Percentiles rank a stretch among this genome's conserved stretches.
phyloP scores from a whole-genome alignment of 139 green algal genomes.

The Tetratostichococcus sp. region DNA sequence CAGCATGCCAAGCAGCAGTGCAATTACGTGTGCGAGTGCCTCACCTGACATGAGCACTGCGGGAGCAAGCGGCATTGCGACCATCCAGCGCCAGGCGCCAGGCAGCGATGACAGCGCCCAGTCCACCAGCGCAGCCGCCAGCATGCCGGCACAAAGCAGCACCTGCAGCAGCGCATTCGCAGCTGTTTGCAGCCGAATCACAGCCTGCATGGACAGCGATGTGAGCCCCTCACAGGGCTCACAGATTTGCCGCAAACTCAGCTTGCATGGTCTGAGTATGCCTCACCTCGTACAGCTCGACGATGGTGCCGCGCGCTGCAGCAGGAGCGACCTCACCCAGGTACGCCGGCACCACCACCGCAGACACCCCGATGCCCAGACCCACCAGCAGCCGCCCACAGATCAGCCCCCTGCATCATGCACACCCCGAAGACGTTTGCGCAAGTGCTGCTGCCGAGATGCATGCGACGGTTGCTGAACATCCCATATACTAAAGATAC shows the following conservation, averaged over 20 bases:
- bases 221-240: too few species aligned
- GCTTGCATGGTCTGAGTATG: too few species aligned
- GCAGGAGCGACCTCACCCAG: constrained; percentile 76
- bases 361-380: constrained; percentile 72
- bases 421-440: too few species aligned
- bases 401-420: constrained; percentile 57
- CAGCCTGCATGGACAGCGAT: too few species aligned
- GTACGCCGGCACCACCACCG: constrained; percentile 77
- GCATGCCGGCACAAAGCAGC: constrained; percentile 75
- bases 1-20: too few species aligned
- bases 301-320: constrained; percentile 6
- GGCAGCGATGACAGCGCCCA: constrained; percentile 37
- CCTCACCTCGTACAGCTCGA: background rate
- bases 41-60: constrained; percentile 29
- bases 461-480: too few species aligned
- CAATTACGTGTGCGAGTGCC: background rate
- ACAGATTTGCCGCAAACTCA: too few species aligned
- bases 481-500: background rate
- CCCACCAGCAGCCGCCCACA: constrained; percentile 64
- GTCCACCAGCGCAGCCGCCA: constrained; percentile 56
- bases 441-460: too few species aligned
- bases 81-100: constrained; percentile 65
- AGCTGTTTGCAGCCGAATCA: too few species aligned
- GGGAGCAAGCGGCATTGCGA: constrained; percentile 53
- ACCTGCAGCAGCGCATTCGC: too few species aligned